Evolutionary conservation across 73 alveolate species (phyloP).

Genomic region (Tetrahymena malaccensis): DNA sequence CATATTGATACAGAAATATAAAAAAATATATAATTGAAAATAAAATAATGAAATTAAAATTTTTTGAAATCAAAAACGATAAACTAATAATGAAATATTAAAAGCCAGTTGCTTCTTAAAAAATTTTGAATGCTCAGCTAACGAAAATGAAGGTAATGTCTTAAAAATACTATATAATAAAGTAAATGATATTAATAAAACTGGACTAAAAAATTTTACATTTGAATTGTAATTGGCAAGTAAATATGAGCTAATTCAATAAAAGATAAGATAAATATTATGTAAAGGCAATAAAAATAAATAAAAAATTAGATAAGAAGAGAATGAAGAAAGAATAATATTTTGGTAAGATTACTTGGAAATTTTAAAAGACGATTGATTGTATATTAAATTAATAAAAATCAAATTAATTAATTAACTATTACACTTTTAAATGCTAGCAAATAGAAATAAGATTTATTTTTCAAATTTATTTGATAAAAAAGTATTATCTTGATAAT

Average conservation of each 20-base stretch:
- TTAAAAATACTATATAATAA: too few species aligned
- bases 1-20: too few species aligned
- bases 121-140: too few species aligned
- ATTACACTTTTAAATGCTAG: neutral
- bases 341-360: neutral
- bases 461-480: neutral
- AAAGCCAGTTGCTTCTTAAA: too few species aligned
- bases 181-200: too few species aligned
- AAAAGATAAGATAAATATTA: neutral
- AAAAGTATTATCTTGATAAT: neutral
- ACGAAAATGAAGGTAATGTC: too few species aligned
- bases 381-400: neutral
- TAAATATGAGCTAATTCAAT: neutral
- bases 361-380: neutral
- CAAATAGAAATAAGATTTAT: neutral
- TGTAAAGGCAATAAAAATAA: neutral
- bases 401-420: neutral
- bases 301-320: neutral
- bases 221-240: neutral
- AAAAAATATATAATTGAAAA: too few species aligned
- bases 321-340: neutral
- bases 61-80: too few species aligned
- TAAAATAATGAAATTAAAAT: too few species aligned
- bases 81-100: too few species aligned
- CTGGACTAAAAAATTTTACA: neutral